phyloP scores from a whole-genome alignment of 768 basidiomycete genomes.

The Coprinopsis strossmayeri region DNA sequence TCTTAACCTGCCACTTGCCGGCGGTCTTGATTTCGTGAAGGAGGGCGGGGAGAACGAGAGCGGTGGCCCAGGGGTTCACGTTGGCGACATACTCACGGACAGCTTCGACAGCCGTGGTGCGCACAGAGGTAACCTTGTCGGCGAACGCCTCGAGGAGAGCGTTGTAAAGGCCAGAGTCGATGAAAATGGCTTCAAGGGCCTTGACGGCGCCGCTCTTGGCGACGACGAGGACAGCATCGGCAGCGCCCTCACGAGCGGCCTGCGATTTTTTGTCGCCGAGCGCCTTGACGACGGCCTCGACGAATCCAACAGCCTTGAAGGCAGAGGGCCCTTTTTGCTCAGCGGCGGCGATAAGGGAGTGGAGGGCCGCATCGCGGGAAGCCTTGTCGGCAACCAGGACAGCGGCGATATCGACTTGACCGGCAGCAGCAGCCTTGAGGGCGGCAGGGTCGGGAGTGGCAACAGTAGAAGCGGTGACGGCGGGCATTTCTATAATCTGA shows the following conservation, averaged over 20 bases:
- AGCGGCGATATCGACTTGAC: constrained; percentile 60
- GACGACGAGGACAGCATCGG: constrained; percentile 59
- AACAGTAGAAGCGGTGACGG: constrained; percentile 61
- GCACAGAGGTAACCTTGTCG: constrained; percentile 89
- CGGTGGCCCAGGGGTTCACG: constrained; percentile 87
- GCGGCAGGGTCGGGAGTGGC: constrained; percentile 57
- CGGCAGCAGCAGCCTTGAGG: constrained; percentile 53
- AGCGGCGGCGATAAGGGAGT: constrained; percentile 61
- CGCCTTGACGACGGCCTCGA: constrained; percentile 72
- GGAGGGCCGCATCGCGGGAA: constrained; percentile 64
- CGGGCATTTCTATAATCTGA: constrained; percentile 68
- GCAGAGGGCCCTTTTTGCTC: constrained; percentile 82
- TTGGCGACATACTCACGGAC: constrained; percentile 66
- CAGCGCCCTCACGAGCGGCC: constrained; percentile 85
- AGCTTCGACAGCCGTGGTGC: constrained; percentile 79
- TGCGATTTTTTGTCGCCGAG: constrained; percentile 94
- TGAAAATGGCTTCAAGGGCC: constrained; percentile 84
- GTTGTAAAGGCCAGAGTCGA: constrained; percentile 80
- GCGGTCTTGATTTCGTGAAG: constrained; percentile 92
- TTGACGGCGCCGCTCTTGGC: constrained; percentile 65
- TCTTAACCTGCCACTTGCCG: constrained; percentile 98
- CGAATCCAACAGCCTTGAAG: constrained; percentile 64
- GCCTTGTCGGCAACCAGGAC: constrained; percentile 87
- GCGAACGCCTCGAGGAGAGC: constrained; percentile 88
- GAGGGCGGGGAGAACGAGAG: constrained; percentile 77